These are phyloP conservation scores for Leccinum boreale DNA, from an alignment of 768 basidiomycete genomes.

Conservation along the genomic window DNA sequence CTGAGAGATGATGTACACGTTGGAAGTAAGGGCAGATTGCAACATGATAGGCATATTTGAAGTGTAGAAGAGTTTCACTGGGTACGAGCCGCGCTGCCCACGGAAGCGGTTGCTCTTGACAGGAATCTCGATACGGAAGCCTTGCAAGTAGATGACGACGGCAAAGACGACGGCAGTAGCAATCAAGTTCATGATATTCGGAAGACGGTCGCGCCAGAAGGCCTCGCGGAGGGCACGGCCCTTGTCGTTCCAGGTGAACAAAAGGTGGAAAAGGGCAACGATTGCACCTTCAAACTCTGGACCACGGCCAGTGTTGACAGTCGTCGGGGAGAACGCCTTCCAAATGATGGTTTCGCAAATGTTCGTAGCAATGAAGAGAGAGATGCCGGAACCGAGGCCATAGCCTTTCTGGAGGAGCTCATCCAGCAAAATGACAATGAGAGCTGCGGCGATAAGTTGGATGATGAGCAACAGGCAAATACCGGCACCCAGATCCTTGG, in stretches of 20 bases:
- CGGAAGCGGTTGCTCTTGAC: slow-evolving; percentile 96
- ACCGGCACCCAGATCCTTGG: slow-evolving; percentile 89
- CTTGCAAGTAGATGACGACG: slow-evolving; percentile 96
- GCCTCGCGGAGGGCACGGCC: slow-evolving; percentile 95
- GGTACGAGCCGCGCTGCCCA: slow-evolving; percentile 94
- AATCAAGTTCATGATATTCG: slow-evolving; percentile 97
- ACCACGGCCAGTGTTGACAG: slow-evolving; percentile 96
- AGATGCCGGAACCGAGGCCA: slow-evolving; percentile 97
- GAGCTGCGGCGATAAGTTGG: slow-evolving; percentile 88
- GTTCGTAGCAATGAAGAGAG: slow-evolving; percentile 99
- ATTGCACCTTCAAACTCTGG: slow-evolving; percentile 98
- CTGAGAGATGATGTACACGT: slow-evolving; percentile 94
- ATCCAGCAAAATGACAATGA: slow-evolving; percentile 97
- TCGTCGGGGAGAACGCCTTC: slow-evolving; percentile 99
- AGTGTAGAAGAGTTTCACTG: slow-evolving; percentile 98
- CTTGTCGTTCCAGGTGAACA: slow-evolving; percentile 99
- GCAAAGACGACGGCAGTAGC: slow-evolving; percentile 91
- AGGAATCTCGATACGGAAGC: slow-evolving; percentile 97
- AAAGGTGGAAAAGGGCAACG: slow-evolving; percentile 92
- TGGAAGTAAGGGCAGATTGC: slow-evolving; percentile 86
- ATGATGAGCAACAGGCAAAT: slow-evolving; percentile 96
- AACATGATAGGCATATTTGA: slow-evolving; percentile 99
- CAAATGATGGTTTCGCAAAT: slow-evolving; percentile 99
- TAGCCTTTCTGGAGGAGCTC: slow-evolving; percentile 99
- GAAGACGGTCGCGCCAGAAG: slow-evolving; percentile 95